Conservation (phyloP, 257 asterid species). For the Thymus quinquecostatus region DNA sequence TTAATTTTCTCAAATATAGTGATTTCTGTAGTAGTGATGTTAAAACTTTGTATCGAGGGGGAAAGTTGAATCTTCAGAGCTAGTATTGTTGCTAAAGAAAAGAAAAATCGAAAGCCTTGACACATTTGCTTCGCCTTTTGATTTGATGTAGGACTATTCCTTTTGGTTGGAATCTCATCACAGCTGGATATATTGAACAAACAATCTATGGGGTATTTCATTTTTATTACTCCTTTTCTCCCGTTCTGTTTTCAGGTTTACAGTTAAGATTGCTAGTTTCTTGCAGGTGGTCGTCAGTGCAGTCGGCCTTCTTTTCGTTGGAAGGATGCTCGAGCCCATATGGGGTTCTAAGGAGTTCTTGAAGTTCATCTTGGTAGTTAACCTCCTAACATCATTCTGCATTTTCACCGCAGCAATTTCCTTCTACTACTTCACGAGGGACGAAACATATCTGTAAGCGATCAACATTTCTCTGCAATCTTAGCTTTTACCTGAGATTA, state of each 20-base stretch:
- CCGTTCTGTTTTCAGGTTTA: background rate
- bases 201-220: constrained; percentile 74
- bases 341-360: constrained; percentile 94
- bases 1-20: background rate
- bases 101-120: constrained; percentile 3
- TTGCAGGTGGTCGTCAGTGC: constrained; percentile 76
- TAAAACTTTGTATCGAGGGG: background rate
- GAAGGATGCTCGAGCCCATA: constrained; percentile 90
- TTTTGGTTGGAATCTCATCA: constrained; percentile 93
- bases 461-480: constrained; percentile 12
- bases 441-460: constrained; percentile 88
- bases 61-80: background rate
- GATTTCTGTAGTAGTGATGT: constrained; percentile 3
- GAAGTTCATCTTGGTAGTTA: constrained; percentile 83
- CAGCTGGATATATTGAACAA: constrained; percentile 90
- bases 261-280: constrained; percentile 6
- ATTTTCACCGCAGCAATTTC: constrained; percentile 79
- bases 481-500: no score
- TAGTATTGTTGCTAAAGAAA: background rate
- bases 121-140: constrained; percentile 15
- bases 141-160: constrained; percentile 80
- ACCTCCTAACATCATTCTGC: constrained; percentile 74
- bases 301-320: constrained; percentile 76
- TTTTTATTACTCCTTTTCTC: constrained; percentile 23
- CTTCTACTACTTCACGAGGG: constrained; percentile 72